Conservation (phyloP, 306 rosid genomes). For the Cucurbita maxima region DNA sequence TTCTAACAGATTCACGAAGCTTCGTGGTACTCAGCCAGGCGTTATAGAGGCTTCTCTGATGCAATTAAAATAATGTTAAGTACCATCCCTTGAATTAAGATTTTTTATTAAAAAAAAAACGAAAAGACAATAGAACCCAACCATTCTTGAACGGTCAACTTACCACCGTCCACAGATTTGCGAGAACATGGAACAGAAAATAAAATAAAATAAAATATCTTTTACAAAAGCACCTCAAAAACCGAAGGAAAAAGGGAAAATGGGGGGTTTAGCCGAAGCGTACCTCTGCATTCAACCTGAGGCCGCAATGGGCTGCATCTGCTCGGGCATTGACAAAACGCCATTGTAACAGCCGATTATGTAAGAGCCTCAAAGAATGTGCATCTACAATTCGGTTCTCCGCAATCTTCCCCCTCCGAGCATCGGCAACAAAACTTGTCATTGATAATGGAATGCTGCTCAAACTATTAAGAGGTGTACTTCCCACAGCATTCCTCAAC, state of each 20-base stretch:
- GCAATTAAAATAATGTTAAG: slow-evolving; percentile 9
- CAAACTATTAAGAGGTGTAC: slow-evolving; percentile 23
- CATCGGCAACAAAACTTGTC: slow-evolving; percentile 55
- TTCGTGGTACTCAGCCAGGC: slow-evolving; percentile 53
- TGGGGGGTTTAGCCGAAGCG: neutral
- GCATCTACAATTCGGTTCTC: slow-evolving; percentile 49
- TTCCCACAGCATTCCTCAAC: slow-evolving; percentile 28
- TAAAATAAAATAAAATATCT: neutral
- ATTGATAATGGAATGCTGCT: slow-evolving; percentile 40
- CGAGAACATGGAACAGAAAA: neutral
- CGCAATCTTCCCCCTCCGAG: slow-evolving; percentile 59
- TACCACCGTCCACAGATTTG: neutral
- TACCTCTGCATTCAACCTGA: slow-evolving; percentile 82
- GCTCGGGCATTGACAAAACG: slow-evolving; percentile 73
- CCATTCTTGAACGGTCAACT: neutral
- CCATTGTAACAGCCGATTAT: slow-evolving; percentile 80
- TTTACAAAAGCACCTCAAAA: neutral
- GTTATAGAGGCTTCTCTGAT: slow-evolving; percentile 61
- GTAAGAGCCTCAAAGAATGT: slow-evolving; percentile 54
- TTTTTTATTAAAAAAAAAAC: neutral
- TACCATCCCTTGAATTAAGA: neutral
- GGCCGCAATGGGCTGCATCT: slow-evolving; percentile 44
- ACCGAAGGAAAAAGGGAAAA: neutral
- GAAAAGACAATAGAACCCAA: neutral
- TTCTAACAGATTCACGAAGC: slow-evolving; percentile 76